phyloP scores from a whole-genome alignment of 1,284 basidiomycete species.

The Ustilago trichophora region DNA sequence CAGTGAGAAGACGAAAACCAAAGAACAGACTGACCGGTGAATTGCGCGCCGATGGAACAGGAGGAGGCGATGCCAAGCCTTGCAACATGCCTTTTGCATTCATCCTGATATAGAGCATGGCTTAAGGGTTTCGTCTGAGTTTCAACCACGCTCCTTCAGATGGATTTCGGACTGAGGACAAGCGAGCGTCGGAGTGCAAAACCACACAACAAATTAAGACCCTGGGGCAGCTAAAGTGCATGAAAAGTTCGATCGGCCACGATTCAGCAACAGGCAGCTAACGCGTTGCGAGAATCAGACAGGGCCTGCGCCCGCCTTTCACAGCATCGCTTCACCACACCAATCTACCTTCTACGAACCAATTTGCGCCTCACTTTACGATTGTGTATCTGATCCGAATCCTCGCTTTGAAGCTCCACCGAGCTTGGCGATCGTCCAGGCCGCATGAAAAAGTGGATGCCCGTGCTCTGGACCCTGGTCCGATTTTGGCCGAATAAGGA shows the following conservation, averaged over 20 bases:
- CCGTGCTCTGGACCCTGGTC: background rate
- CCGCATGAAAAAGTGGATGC: too few relatives aligned
- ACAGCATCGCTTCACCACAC: too few relatives aligned
- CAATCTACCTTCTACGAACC: too few relatives aligned
- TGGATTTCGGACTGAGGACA: too few relatives aligned
- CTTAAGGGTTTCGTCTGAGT: too few relatives aligned
- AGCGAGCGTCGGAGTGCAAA: slow-evolving; percentile 1
- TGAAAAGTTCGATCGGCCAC: slow-evolving; percentile 3
- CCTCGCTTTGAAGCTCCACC: background rate
- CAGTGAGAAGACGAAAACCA: too few relatives aligned
- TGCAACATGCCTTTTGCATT: background rate
- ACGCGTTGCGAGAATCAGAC: slow-evolving; percentile 2
- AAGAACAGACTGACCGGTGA: background rate
- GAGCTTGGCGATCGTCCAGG: slow-evolving; percentile 1
- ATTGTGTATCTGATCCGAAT: slow-evolving; percentile 11
- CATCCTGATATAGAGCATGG: too few relatives aligned
- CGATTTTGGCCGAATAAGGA: slow-evolving; percentile 4
- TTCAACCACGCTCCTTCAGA: too few relatives aligned
- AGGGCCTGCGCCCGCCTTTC: too few relatives aligned
- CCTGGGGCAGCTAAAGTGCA: background rate
- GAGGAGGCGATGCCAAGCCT: background rate
- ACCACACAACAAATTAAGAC: background rate
- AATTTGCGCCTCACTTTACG: too few relatives aligned
- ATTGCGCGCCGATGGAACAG: background rate
- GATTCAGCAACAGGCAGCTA: background rate